Conservation (phyloP, 2,329 filamentous ascomycete genomes). For the Ophiosphaerella narmari region DNA sequence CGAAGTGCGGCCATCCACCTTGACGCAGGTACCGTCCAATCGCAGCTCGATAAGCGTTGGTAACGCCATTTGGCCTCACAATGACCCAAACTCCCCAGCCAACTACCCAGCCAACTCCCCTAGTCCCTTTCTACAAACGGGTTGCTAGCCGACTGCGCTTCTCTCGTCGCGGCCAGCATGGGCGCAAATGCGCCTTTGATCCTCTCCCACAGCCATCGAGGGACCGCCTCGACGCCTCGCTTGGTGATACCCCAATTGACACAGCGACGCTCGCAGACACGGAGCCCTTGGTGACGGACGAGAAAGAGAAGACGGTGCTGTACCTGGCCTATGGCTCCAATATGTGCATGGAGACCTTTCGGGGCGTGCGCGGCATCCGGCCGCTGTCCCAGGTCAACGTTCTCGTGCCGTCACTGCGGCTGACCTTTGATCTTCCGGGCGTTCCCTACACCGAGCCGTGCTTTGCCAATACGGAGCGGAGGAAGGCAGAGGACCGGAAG, state of each 20-base stretch:
- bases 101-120: slow-evolving; percentile 6
- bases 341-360: slow-evolving; percentile 78
- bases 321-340: slow-evolving; percentile 85
- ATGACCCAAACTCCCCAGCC: slow-evolving; percentile 23
- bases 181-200: slow-evolving; percentile 16
- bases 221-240: slow-evolving; percentile 39
- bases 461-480: slow-evolving; percentile 78
- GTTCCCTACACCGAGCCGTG: slow-evolving; percentile 88
- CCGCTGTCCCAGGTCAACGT: slow-evolving; percentile 84
- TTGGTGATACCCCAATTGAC: slow-evolving; percentile 33
- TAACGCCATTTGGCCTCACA: slow-evolving; percentile 31
- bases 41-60: slow-evolving; percentile 21
- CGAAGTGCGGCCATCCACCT: slow-evolving; percentile 5
- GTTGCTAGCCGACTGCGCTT: slow-evolving; percentile 14
- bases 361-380: slow-evolving; percentile 74
- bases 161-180: slow-evolving; percentile 7
- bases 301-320: slow-evolving; percentile 44
- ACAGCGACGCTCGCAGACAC: slow-evolving; percentile 18
- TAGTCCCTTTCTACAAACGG: slow-evolving; percentile 11
- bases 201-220: slow-evolving; percentile 27
- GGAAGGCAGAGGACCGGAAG: slow-evolving; percentile 41
- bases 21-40: slow-evolving; percentile 27
- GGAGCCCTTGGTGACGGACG: slow-evolving; percentile 13
- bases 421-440: slow-evolving; percentile 86
- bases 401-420: slow-evolving; percentile 73